A percentile compares a stretch with the other conserved stretches of the same genome.
Evolutionary conservation across 1,139 yeast genomes (phyloP).

Genomic region (Saccharomycopsis crataegensis): DNA sequence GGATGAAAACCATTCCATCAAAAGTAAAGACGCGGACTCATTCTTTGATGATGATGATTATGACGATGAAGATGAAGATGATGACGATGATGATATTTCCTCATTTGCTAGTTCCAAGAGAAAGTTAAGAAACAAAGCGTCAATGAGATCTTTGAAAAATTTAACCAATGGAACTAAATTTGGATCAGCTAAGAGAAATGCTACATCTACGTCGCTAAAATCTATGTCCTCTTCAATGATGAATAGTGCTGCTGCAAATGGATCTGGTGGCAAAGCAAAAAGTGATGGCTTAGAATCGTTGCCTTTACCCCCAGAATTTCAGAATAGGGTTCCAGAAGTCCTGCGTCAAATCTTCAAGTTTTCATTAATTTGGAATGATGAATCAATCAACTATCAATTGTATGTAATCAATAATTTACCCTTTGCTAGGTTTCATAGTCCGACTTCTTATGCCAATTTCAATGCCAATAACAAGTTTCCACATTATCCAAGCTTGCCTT

Average conservation of each 20-base stretch:
- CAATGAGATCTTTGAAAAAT: slow-evolving; percentile 31
- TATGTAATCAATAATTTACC: slow-evolving; percentile 24
- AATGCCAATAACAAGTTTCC: slow-evolving; percentile 20
- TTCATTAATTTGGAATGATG: slow-evolving; percentile 40
- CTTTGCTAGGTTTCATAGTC: slow-evolving; percentile 30
- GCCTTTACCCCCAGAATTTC: slow-evolving; percentile 41
- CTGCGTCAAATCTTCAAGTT: slow-evolving; percentile 41
- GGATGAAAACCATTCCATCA: too few relatives aligned
- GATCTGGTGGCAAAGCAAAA: neutral
- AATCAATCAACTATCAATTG: slow-evolving; percentile 34
- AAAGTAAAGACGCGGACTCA: neutral
- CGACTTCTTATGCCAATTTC: slow-evolving; percentile 27
- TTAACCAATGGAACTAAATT: slow-evolving; percentile 22
- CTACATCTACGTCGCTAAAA: slow-evolving; percentile 15
- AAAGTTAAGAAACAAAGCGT: slow-evolving; percentile 5
- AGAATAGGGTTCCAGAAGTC: slow-evolving; percentile 40
- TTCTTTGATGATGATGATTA: neutral
- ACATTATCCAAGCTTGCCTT: slow-evolving; percentile 21
- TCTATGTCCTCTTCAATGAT: slow-evolving; percentile 20
- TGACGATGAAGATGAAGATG: neutral
- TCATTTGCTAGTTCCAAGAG: neutral
- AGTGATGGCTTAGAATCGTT: slow-evolving; percentile 21
- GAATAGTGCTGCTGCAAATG: neutral
- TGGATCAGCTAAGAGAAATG: neutral
- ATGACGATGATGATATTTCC: neutral